Conservation (phyloP, 352 stramenopile genomes). For the Pythium vanterpoolii region DNA sequence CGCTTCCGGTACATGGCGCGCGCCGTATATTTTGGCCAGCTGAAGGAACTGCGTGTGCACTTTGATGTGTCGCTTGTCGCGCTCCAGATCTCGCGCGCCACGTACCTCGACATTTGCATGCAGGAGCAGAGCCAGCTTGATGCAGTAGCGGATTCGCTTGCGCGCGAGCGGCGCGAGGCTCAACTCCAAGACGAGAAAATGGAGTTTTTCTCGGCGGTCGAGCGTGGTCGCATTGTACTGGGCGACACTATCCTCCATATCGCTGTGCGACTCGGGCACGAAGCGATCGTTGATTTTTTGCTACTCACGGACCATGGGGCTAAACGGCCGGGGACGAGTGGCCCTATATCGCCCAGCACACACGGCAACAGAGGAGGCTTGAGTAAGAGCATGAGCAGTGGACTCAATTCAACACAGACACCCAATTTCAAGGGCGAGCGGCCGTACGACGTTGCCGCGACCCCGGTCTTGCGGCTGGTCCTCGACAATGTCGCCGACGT, state of each 20-base stretch:
- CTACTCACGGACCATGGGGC: constrained; percentile 47
- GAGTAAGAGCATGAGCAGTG: constrained; percentile 15
- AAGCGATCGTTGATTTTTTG: constrained; percentile 57
- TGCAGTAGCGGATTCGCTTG: constrained; percentile 52
- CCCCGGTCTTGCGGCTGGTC: constrained; percentile 38
- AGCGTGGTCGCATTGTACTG: constrained; percentile 51
- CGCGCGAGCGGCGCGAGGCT: constrained; percentile 42
- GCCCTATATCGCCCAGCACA: constrained; percentile 7
- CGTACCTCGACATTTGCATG: constrained; percentile 73
- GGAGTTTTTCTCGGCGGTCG: constrained; percentile 66
- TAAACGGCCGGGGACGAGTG: constrained; percentile 1
- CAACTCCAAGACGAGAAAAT: constrained; percentile 72
- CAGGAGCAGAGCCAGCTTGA: constrained; percentile 55
- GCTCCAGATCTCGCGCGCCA: constrained; percentile 70
- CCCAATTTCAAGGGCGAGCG: constrained; percentile 68
- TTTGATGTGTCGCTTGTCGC: constrained; percentile 44
- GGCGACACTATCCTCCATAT: constrained; percentile 76
- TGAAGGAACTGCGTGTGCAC: constrained; percentile 34
- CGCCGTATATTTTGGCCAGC: constrained; percentile 48
- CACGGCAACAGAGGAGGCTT: not conserved
- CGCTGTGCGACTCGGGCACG: constrained; percentile 48
- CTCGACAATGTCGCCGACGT: constrained; percentile 55
- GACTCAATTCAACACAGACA: constrained; percentile 40
- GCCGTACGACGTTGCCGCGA: constrained; percentile 39
- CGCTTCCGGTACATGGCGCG: constrained; percentile 47